phyloP scores from a whole-genome alignment of 768 basidiomycete genomes.

The Paxillus involutus region DNA sequence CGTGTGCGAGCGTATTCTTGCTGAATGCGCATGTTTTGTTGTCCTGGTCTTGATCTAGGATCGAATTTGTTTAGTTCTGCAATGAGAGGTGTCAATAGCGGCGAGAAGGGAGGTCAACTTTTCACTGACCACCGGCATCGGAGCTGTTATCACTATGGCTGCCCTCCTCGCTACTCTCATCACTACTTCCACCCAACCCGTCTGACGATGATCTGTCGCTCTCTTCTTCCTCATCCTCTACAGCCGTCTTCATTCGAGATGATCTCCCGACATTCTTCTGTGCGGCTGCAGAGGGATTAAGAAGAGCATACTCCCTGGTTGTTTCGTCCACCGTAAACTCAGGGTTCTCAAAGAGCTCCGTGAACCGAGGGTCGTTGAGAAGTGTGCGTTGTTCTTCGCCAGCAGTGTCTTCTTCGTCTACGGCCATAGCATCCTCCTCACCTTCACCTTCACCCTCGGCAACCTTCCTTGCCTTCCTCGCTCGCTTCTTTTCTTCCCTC shows the following conservation, averaged over 20 bases:
- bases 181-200: slow-evolving; percentile 43
- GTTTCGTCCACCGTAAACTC: slow-evolving; percentile 91
- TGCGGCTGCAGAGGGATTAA: slow-evolving; percentile 84
- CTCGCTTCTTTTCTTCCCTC: slow-evolving; percentile 54
- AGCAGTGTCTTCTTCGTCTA: slow-evolving; percentile 22
- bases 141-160: slow-evolving; percentile 49
- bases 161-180: slow-evolving; percentile 46
- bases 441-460: slow-evolving; percentile 33
- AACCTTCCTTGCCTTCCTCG: slow-evolving; percentile 41
- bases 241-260: slow-evolving; percentile 65
- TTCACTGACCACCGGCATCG: slow-evolving; percentile 52
- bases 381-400: slow-evolving; percentile 41
- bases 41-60: slow-evolving; percentile 48
- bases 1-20: slow-evolving; percentile 44
- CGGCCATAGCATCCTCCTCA: slow-evolving; percentile 32
- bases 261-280: slow-evolving; percentile 40
- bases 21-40: slow-evolving; percentile 47
- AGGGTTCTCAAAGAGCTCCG: slow-evolving; percentile 86
- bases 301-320: slow-evolving; percentile 84
- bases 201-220: slow-evolving; percentile 69
- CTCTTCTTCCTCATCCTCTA: slow-evolving; percentile 88
- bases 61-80: slow-evolving; percentile 59
- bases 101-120: slow-evolving; percentile 8
- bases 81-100: slow-evolving; percentile 9
- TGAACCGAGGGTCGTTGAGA: slow-evolving; percentile 86